These are phyloP conservation scores for Elsinoe arachidis DNA, from an alignment of 2,329 filamentous ascomycete genomes.

Conservation along the genomic window DNA sequence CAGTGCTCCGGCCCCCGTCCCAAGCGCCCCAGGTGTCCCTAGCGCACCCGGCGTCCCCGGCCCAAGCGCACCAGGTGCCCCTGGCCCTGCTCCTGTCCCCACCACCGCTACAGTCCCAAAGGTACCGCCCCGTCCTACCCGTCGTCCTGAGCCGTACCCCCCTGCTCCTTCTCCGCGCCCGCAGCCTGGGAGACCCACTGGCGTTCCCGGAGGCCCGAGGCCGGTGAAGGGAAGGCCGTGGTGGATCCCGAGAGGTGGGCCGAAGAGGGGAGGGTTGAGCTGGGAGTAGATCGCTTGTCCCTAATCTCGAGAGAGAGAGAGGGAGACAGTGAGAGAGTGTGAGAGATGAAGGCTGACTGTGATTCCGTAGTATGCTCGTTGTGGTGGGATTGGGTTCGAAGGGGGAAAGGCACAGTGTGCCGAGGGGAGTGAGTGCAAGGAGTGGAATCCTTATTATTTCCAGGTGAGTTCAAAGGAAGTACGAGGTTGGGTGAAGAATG, in stretches of 20 bases:
- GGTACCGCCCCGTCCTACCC: neutral
- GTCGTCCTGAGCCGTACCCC: neutral
- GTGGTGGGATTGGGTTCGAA: conserved; percentile 28
- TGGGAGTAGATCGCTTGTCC: neutral
- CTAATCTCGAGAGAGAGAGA: neutral
- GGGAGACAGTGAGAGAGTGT: neutral
- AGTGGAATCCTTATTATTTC: conserved; percentile 30
- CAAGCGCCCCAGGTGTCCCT: neutral
- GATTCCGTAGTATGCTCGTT: conserved; percentile 23
- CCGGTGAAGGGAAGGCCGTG: conserved; percentile 1
- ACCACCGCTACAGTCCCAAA: neutral
- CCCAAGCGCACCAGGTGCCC: conserved; percentile 10
- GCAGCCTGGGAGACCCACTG: neutral
- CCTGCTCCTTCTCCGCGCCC: neutral
- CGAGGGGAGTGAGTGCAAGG: conserved; percentile 27
- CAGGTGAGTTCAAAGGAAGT: conserved; percentile 18
- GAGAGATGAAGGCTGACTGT: neutral
- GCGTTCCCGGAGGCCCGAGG: neutral
- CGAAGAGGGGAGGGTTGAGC: neutral
- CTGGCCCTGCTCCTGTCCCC: neutral
- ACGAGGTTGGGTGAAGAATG: no score
- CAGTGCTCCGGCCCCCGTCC: neutral
- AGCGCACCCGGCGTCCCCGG: conserved; percentile 2
- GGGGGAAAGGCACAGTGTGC: conserved; percentile 29
- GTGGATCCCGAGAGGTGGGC: neutral